A percentile compares a stretch with the other conserved stretches of the same genome.
Evolutionary conservation across 495 filamentous ascomycete species (phyloP).

Genomic region (Massariosphaeria phaeospora): DNA sequence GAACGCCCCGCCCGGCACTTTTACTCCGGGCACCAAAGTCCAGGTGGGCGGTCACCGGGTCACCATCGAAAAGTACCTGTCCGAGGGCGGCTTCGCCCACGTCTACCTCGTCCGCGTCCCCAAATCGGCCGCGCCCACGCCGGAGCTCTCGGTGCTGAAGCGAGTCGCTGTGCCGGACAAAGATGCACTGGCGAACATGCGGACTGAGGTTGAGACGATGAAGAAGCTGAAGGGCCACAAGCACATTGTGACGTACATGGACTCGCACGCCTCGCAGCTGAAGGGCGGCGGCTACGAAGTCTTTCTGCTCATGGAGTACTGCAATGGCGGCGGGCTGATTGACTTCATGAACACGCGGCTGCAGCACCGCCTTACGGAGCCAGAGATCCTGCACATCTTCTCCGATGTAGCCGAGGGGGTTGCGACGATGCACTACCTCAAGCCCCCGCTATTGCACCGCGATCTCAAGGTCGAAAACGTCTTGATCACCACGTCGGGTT

Average conservation of each 20-base stretch:
- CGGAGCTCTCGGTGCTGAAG: conserved; percentile 86
- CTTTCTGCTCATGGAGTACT: conserved; percentile 96
- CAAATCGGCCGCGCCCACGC: conserved; percentile 62
- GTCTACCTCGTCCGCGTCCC: conserved; percentile 92
- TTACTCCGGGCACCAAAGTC: conserved; percentile 88
- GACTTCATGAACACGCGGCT: conserved; percentile 99
- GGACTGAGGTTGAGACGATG: conserved; percentile 99
- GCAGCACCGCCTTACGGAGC: conserved; percentile 93
- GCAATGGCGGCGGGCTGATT: conserved; percentile 79
- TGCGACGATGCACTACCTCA: conserved; percentile 98
- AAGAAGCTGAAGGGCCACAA: conserved; percentile 95
- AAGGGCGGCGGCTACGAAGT: conserved; percentile 94
- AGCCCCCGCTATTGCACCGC: conserved; percentile 85
- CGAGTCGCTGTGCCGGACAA: conserved; percentile 97
- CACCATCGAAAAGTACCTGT: conserved; percentile 95
- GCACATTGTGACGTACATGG: conserved; percentile 95
- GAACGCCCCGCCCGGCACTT: conserved; percentile 76
- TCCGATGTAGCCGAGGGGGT: conserved; percentile 92
- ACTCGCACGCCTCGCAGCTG: conserved; percentile 92
- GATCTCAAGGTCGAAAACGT: conserved; percentile 99
- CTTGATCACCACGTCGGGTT: conserved; percentile 66
- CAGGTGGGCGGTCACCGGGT: conserved; percentile 90
- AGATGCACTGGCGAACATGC: conserved; percentile 87
- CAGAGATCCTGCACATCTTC: conserved; percentile 96
- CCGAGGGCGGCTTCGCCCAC: conserved; percentile 96